Evolutionary conservation across 257 asterid genomes (phyloP), one percentile per base, ranked within the genome.

Genomic region (Solanum lycopersicoides): DNA sequence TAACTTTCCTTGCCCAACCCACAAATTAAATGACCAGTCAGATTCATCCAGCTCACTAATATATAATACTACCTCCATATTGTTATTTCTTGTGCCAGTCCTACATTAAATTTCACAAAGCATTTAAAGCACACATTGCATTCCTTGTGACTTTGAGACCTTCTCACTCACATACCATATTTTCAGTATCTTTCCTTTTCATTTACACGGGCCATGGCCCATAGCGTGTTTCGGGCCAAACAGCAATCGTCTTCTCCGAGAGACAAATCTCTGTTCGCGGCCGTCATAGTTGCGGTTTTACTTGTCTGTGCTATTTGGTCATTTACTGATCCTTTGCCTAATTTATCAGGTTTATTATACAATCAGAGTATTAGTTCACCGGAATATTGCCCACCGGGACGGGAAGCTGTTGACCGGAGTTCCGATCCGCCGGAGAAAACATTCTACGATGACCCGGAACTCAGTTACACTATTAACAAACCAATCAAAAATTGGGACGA

Each of bases 401-500:
- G 82, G 32, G 83, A 45, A 14, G 77, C 82, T 74, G 68, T 86
- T 6, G 77, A 90, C 88, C 80, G 86, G 13, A 75, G 87, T 74
- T 68, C 76, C 86, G 95, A 93, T 8, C 86, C 95, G 1, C 69
- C 37, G 21, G 93, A 91, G 6, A 88, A 44, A 23, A 95, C 96
- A 2, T 96, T 94, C 82, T 95, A 96, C 88, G 97, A 96, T 32
- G 98, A 96, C 47, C 93, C 92, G 2, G 89, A 87, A 2, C 82
- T 84, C 13, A 89, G 56, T 41, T 96, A 94, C 94, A 92, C 96
- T 50, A 83, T 93, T 5, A 93, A 92, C 18, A 91, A 90, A 23
- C 95, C 98, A 79, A 65, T 95, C 86, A 82, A 23, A 12, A 88
- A 91, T 2, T 96, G 98, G 99, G 96, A 96, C 63, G 86, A 88